Evolutionary conservation across 1,284 basidiomycete species (phyloP).

Genomic region (Apiotrichum veenhuisii): DNA sequence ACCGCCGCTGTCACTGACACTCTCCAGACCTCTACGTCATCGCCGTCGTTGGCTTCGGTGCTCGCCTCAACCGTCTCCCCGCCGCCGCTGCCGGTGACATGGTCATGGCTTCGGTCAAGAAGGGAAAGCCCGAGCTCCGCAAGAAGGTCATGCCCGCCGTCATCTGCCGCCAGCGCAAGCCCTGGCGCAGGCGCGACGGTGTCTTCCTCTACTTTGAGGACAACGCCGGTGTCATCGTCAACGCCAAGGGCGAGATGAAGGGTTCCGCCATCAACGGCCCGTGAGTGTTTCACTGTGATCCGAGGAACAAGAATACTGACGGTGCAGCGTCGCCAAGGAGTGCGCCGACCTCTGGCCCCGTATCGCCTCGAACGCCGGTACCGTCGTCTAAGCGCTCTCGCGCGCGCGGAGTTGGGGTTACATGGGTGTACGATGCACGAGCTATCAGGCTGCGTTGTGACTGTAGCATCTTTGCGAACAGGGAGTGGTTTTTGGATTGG

Average conservation of each 20-base stretch:
- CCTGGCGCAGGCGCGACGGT: slow-evolving; percentile 96
- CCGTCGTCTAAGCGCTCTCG: slow-evolving; percentile 66
- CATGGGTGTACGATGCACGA: slow-evolving; percentile 27
- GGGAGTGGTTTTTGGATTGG: not conserved
- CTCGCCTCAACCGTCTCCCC: slow-evolving; percentile 94
- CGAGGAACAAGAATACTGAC: not conserved
- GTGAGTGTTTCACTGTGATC: slow-evolving; percentile 62
- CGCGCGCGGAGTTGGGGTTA: slow-evolving; percentile 16
- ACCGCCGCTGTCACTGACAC: not conserved
- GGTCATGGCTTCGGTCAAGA: slow-evolving; percentile 99
- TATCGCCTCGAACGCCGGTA: slow-evolving; percentile 98
- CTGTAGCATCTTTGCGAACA: not conserved
- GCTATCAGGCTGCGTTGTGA: slow-evolving; percentile 10
- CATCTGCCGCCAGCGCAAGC: slow-evolving; percentile 95
- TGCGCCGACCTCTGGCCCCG: slow-evolving; percentile 96
- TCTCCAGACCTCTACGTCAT: slow-evolving; percentile 50
- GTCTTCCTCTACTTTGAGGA: slow-evolving; percentile 99
- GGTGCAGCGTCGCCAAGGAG: slow-evolving; percentile 47
- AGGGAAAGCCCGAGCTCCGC: slow-evolving; percentile 98
- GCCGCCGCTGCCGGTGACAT: slow-evolving; percentile 98
- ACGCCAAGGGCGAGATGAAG: slow-evolving; percentile 99
- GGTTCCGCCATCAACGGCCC: slow-evolving; percentile 98
- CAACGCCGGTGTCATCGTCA: slow-evolving; percentile 95
- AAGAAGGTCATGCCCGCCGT: slow-evolving; percentile 99
- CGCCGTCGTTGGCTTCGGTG: slow-evolving; percentile 71